Conservation (phyloP, 139 green algal genomes). For the Chlorella sp. region DNA sequence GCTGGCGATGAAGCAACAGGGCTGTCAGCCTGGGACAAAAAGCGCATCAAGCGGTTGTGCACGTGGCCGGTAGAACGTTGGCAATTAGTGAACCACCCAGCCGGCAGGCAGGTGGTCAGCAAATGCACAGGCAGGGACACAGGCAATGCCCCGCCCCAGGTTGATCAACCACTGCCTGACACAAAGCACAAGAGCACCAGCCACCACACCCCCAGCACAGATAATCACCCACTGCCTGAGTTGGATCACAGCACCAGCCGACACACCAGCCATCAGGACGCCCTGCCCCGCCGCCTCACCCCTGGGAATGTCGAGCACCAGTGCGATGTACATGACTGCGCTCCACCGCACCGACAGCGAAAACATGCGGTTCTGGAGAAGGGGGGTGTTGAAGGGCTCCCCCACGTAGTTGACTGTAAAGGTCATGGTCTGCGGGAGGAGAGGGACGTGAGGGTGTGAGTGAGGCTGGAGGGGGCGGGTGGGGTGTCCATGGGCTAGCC, state of each 20-base stretch:
- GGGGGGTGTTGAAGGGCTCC: constrained; percentile 88
- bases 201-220: background rate
- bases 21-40: background rate
- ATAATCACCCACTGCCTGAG: no score
- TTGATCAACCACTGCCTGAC: no score
- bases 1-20: background rate
- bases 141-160: no score
- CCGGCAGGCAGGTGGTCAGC: no score
- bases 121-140: no score
- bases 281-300: constrained; percentile 12
- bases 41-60: no score
- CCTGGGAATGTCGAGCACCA: constrained; percentile 39
- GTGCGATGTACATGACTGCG: constrained; percentile 34
- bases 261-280: no score
- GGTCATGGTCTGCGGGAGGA: constrained; percentile 73
- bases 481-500: background rate
- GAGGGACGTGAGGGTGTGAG: background rate
- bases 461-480: background rate
- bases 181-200: background rate
- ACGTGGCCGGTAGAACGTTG: no score
- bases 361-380: constrained; percentile 60
- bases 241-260: no score
- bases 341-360: constrained; percentile 18
- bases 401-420: constrained; percentile 98
- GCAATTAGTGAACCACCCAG: no score